Base-by-base conservation (phyloP, 129 eudicot species). In the Centrapalus pauciflorus region DNA sequence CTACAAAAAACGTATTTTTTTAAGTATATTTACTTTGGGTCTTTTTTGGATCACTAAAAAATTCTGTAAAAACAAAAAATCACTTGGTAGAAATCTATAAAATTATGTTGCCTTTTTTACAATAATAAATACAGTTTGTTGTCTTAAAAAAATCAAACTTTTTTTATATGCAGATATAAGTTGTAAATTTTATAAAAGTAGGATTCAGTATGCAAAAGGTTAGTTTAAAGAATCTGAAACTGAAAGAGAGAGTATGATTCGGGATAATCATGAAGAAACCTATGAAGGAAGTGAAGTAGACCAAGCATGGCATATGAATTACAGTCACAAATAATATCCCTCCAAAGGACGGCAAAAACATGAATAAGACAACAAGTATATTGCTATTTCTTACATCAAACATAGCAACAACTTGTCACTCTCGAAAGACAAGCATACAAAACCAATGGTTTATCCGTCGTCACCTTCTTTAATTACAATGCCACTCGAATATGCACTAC, bases 401-500 rank as follows among this genome's bases (percentile, higher is more conserved):
- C 40, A 51, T 29, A 25, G 19, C 32, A 27, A 43, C 40, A 66
- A 32, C 0, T 49, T 2, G 67, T 57, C 79, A 27, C 1, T 10
- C 1, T 74, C 73, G 0, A 34, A 55, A 24, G 13, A 66, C 79
- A 59, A 57, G 23, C 74, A 67, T 35, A 58, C 38, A 75, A 66
- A 37, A 56, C 78, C n/a, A 65, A 73, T 26, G 1, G 17, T 8
- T 14, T 17, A 72, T 72, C 61, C 51, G 41, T 35, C 64, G 51
- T 17, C 7, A 50, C 62, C 54, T 71, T 38, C 60, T 61, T 51
- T 21, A 43, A 23, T 45, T 32, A 57, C 30, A 23, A 75, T 41
- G 49, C 73, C 33, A 33, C 4, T 10, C n/a, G 73, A 75, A 57
- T 75, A 75, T 75, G 38, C 79, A 66, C 61, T 74, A 14, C 13